Evolutionary conservation across 169 alveolate species (phyloP).

Genomic region (Eimeria acervulina): DNA sequence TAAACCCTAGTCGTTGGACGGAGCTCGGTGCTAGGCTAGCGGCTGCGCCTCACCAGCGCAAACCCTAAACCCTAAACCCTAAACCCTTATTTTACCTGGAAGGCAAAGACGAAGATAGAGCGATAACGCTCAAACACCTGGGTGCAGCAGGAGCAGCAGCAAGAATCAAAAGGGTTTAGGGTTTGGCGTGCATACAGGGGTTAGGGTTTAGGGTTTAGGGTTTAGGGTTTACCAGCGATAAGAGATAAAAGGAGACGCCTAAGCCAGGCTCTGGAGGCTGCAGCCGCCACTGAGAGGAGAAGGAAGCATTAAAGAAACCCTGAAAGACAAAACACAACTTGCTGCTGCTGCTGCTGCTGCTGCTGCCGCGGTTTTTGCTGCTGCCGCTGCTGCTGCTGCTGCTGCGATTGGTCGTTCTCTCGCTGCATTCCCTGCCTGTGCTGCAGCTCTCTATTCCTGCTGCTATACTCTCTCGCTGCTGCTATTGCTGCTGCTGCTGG

Average conservation of each 20-base stretch:
- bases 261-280: neutral
- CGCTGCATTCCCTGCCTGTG: neutral
- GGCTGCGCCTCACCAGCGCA: neutral
- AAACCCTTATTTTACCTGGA: conserved; percentile 24
- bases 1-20: neutral
- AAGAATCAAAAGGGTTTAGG: neutral
- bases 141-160: neutral
- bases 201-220: conserved; percentile 19
- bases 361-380: conserved; percentile 5
- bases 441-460: neutral
- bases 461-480: conserved; percentile 9
- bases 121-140: conserved; percentile 26
- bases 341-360: conserved; percentile 70
- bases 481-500: conserved; percentile 10
- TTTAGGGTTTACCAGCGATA: neutral
- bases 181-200: neutral
- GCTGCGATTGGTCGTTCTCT: neutral
- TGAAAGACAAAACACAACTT: neutral
- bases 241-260: neutral
- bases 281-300: neutral
- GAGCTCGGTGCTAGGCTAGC: too few species aligned
- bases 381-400: conserved; percentile 37
- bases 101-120: conserved; percentile 13
- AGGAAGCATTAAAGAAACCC: neutral
- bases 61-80: conserved; percentile 41